Base-by-base conservation (phyloP, 495 filamentous ascomycete genomes). In the Opeltia flavorubescens region DNA sequence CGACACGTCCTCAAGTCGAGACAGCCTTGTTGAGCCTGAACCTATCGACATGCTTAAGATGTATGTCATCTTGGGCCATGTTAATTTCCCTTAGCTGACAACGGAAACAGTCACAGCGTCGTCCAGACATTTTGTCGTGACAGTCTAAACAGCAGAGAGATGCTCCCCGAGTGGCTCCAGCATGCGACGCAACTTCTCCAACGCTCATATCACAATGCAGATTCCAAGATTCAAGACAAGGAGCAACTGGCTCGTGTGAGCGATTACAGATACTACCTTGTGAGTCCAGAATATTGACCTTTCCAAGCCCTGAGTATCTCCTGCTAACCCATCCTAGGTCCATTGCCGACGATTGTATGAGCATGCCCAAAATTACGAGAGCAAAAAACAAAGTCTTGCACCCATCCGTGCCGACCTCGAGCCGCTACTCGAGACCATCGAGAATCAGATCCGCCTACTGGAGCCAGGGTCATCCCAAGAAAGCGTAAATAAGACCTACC, bases 91-190 rank as follows among this genome's bases (percentile, higher is more conserved):
- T 4, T 25, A n/a, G 21, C 38, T 41, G 38, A 41, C 38, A 13
- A 5, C 6, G n/a, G 5, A 9, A 5, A 41, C 25, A 41, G 38
- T 21, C 84, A 88, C 57, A 80, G 75, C 27, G 83, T 89, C 1
- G 81, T 88, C 5, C 86, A 89, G 55, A 80, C 75, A 0, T 87
- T 88, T 45, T 86, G 84, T 49, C 74, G 82, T 15, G 81, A 86
- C 53, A 71, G 75, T 20, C 62, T 91, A 3, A 69, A 70, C 18
- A 70, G 74, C 44, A 64, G 57, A 50, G 69, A 77, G 4, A 21
- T 59, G 31, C 54, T 60, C n/a, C 50, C 55, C 12, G 20, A 55
- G 38, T 60, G 58, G 55, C 53, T 62, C 12, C 29, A 26, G 5
- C 48, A 54, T 38, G 59, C 59, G 25, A 53, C 58, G 29, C 66